Conservation (phyloP, 805 yeast genomes). For the Kazachstania martiniae region DNA sequence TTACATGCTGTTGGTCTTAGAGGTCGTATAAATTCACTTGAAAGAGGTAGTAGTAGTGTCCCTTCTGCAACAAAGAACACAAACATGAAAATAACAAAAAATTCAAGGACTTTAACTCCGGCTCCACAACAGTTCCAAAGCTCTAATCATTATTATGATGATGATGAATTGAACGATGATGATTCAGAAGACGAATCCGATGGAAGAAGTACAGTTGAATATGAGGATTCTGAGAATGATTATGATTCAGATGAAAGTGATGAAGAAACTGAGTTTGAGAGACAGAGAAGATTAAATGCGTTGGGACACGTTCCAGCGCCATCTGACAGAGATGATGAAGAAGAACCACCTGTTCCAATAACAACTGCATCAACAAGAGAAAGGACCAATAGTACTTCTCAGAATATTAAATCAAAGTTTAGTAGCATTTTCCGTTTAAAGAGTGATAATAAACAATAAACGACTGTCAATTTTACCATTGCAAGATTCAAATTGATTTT, state of each 20-base stretch:
- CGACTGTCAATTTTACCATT: neutral
- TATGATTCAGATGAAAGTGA: conserved; percentile 14
- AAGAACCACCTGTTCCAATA: conserved; percentile 24
- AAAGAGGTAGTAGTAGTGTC: too few species aligned
- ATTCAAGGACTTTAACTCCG: neutral
- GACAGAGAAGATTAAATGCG: conserved; percentile 50
- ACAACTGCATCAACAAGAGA: conserved; percentile 3
- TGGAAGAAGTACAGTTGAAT: conserved; percentile 10
- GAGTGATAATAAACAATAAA: neutral
- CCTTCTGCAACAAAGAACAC: too few species aligned
- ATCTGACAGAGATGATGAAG: conserved; percentile 34
- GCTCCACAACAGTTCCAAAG: conserved; percentile 1
- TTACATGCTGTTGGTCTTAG: conserved; percentile 47
- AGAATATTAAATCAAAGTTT: conserved; percentile 10
- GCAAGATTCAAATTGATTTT: neutral
- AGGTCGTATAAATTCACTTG: conserved; percentile 6
- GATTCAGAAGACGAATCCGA: conserved; percentile 8
- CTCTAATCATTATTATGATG: conserved; percentile 1
- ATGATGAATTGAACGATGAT: conserved; percentile 1
- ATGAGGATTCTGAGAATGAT: conserved; percentile 18
- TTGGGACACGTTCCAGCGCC: conserved; percentile 35
- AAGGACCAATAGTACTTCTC: conserved; percentile 6
- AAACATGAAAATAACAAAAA: too few species aligned
- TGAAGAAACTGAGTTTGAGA: conserved; percentile 56
- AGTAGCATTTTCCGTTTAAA: conserved; percentile 8